Percentiles rank a stretch among this genome's conserved stretches.
Conservation (phyloP, 2,329 filamentous ascomycete species). For the Teratosphaeria zuluensis region DNA sequence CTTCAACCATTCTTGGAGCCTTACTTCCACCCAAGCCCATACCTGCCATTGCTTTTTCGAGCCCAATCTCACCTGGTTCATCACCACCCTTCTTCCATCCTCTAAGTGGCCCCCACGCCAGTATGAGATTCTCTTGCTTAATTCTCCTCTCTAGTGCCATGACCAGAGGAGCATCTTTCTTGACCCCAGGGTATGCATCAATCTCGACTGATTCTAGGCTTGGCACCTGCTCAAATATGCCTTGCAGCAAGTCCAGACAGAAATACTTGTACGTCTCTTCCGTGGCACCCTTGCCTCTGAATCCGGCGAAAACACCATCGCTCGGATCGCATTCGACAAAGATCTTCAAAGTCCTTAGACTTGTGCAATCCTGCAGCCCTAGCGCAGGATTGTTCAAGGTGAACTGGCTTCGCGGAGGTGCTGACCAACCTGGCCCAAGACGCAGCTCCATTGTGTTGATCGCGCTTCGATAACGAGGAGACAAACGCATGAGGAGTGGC, state of each 20-base stretch:
- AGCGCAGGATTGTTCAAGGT: constrained; percentile 48
- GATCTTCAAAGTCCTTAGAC: constrained; percentile 51
- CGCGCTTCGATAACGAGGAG: constrained; percentile 47
- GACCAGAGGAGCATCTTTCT: constrained; percentile 57
- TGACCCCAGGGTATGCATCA: constrained; percentile 58
- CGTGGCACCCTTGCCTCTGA: constrained; percentile 41
- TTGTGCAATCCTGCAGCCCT: constrained; percentile 53
- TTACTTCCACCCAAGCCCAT: constrained; percentile 5
- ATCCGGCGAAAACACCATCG: constrained; percentile 55
- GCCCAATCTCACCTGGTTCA: constrained; percentile 6
- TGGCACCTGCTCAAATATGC: constrained; percentile 49
- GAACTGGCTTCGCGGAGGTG: constrained; percentile 61
- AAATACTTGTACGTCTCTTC: constrained; percentile 64
- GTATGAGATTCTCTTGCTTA: constrained; percentile 32
- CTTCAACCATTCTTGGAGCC: constrained; percentile 7
- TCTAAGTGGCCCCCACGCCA: constrained; percentile 59
- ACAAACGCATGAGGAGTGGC: constrained; percentile 59
- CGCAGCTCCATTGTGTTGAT: constrained; percentile 60
- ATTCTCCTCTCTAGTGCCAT: constrained; percentile 47
- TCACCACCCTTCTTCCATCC: constrained; percentile 50
- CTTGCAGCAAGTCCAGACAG: constrained; percentile 46
- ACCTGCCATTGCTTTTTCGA: constrained; percentile 9
- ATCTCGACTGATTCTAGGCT: constrained; percentile 53
- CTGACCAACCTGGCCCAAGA: constrained; percentile 62
- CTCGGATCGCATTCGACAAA: constrained; percentile 65